A percentile compares a stretch with the other conserved stretches of the same genome.
Evolutionary conservation across 2,329 filamentous ascomycete genomes (phyloP).

Genomic region (Chaetomiaceae sp.): DNA sequence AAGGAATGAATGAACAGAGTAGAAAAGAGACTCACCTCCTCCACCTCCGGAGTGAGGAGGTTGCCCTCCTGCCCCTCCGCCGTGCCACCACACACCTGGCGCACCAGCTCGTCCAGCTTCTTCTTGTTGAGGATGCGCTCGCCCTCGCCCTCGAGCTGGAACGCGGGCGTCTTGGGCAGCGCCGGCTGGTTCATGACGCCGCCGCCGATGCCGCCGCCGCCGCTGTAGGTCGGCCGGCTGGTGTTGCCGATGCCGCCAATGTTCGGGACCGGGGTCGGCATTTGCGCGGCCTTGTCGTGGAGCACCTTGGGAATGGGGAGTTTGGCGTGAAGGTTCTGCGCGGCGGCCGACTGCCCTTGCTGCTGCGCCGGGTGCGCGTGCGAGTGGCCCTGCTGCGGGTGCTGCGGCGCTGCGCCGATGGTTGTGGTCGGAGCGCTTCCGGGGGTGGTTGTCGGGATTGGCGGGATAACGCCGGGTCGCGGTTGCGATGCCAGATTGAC

Average conservation of each 20-base stretch:
- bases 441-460: slow-evolving; percentile 15
- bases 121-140: slow-evolving; percentile 96
- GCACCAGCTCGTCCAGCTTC: slow-evolving; percentile 90
- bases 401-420: slow-evolving; percentile 29
- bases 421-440: slow-evolving; percentile 25
- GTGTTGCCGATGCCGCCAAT: slow-evolving; percentile 52
- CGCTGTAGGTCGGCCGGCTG: slow-evolving; percentile 77
- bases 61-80: slow-evolving; percentile 70
- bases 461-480: slow-evolving; percentile 27
- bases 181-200: slow-evolving; percentile 87
- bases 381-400: slow-evolving; percentile 38
- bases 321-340: slow-evolving; percentile 50
- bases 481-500: slow-evolving; percentile 43
- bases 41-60: slow-evolving; percentile 82
- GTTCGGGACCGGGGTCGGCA: slow-evolving; percentile 70
- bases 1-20: slow-evolving; percentile 5
- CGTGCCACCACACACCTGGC: slow-evolving; percentile 83
- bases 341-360: slow-evolving; percentile 28
- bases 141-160: slow-evolving; percentile 84
- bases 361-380: slow-evolving; percentile 46
- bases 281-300: slow-evolving; percentile 59
- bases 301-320: slow-evolving; percentile 82
- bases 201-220: slow-evolving; percentile 69
- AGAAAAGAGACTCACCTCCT: slow-evolving; percentile 65
- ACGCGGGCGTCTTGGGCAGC: slow-evolving; percentile 73